phyloP scores from a whole-genome alignment of 2,329 filamentous ascomycete genomes.

The Fusarium haematococcum region DNA sequence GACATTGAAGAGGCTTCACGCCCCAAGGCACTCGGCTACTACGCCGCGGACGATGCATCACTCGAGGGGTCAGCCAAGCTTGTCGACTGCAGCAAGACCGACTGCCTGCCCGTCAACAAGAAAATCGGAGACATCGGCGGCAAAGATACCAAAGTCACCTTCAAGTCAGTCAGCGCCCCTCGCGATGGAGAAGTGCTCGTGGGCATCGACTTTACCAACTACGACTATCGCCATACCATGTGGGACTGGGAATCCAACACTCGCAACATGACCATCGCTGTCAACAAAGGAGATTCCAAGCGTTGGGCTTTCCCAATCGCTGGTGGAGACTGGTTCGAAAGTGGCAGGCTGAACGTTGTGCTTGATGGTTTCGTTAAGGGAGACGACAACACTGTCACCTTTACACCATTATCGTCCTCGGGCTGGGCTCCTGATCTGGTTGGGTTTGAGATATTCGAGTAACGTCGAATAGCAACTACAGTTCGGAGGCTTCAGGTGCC shows the following conservation, averaged over 20 bases:
- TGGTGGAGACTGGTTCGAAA: slow-evolving; percentile 64
- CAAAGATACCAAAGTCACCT: slow-evolving; percentile 49
- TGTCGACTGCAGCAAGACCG: slow-evolving; percentile 49
- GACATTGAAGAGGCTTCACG: slow-evolving; percentile 43
- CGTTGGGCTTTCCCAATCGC: slow-evolving; percentile 63
- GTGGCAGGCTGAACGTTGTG: slow-evolving; percentile 57
- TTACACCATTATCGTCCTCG: slow-evolving; percentile 44
- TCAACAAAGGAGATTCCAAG: slow-evolving; percentile 58
- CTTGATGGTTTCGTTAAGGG: slow-evolving; percentile 59
- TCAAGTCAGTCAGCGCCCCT: slow-evolving; percentile 48
- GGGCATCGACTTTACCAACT: slow-evolving; percentile 64
- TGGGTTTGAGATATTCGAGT: slow-evolving; percentile 50
- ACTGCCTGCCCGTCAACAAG: slow-evolving; percentile 57
- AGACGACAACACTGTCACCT: slow-evolving; percentile 51
- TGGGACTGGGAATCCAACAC: slow-evolving; percentile 61
- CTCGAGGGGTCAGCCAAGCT: slow-evolving; percentile 51
- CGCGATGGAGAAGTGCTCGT: slow-evolving; percentile 53
- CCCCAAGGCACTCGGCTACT: slow-evolving; percentile 50
- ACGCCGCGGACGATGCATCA: slow-evolving; percentile 52
- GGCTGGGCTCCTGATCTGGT: slow-evolving; percentile 57
- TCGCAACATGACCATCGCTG: slow-evolving; percentile 60
- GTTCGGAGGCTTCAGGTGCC: not conserved
- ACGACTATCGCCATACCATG: slow-evolving; percentile 58
- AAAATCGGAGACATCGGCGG: slow-evolving; percentile 56
- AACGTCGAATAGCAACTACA: not conserved